Conservation (phyloP, 2,329 filamentous ascomycete species). For the Alternaria sp. region DNA sequence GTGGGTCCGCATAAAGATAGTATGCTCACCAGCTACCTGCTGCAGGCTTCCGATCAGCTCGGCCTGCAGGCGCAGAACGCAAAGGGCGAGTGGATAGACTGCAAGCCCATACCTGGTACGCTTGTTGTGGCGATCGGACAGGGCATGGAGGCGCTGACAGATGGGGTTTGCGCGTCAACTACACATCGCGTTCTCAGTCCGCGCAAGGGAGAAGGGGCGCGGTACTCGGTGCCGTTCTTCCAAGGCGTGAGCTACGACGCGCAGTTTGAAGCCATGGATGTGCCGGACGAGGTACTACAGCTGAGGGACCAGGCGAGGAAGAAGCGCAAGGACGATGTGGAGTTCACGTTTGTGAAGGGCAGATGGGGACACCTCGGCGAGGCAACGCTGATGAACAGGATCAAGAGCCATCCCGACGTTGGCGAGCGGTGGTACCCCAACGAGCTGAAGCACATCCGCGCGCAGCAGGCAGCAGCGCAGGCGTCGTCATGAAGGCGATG, state of each 20-base stretch:
- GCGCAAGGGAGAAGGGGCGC: constrained; percentile 69
- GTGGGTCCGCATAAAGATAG: constrained; percentile 84
- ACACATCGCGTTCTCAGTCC: constrained; percentile 86
- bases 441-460: constrained; percentile 51
- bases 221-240: constrained; percentile 86
- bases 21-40: constrained; percentile 81
- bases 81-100: constrained; percentile 80
- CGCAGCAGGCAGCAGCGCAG: constrained; percentile 44
- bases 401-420: constrained; percentile 88
- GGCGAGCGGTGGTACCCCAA: constrained; percentile 73
- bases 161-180: constrained; percentile 79
- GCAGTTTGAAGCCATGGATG: constrained; percentile 77
- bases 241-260: constrained; percentile 83
- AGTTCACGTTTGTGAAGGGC: constrained; percentile 82
- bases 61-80: constrained; percentile 86
- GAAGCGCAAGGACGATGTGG: constrained; percentile 71
- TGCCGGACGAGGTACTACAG: constrained; percentile 68
- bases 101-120: constrained; percentile 75
- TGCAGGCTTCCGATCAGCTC: constrained; percentile 77
- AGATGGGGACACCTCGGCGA: constrained; percentile 74
- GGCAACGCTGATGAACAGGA: constrained; percentile 81
- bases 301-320: constrained; percentile 68
- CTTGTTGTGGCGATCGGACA: constrained; percentile 89
- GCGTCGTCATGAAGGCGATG: not conserved
- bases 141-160: constrained; percentile 83